These are phyloP conservation scores for Suillus hirtellus DNA, from an alignment of 768 basidiomycete species.

Conservation along the genomic window DNA sequence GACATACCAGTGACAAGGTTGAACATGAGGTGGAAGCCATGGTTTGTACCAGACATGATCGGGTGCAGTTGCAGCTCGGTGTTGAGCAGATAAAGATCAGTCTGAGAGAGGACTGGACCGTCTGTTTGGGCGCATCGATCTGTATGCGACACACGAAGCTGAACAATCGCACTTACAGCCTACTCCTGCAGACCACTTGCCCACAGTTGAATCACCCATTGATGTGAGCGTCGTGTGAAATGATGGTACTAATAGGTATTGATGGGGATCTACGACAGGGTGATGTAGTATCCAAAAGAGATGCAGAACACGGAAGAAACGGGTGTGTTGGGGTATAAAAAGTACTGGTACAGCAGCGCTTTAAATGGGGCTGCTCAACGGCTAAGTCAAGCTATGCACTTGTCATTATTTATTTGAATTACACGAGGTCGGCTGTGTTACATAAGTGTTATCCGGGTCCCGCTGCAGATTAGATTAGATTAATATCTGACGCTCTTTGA, in stretches of 20 bases:
- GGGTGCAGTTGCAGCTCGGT: conserved; percentile 73
- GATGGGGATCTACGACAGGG: neutral
- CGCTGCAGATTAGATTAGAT: conserved; percentile 23
- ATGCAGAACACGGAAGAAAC: neutral
- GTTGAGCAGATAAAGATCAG: conserved; percentile 77
- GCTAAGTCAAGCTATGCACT: neutral
- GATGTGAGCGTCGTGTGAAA: conserved; percentile 10
- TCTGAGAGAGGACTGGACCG: conserved; percentile 76
- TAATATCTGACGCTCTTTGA: conserved; percentile 12
- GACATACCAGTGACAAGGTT: conserved; percentile 63
- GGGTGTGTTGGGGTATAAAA: neutral
- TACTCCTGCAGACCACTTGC: conserved; percentile 37
- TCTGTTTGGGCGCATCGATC: conserved; percentile 35
- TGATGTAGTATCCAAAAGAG: neutral
- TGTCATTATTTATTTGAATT: conserved; percentile 7
- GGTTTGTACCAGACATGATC: conserved; percentile 54
- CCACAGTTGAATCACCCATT: conserved; percentile 32
- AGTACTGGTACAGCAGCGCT: neutral
- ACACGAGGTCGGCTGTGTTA: conserved; percentile 23
- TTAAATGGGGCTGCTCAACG: neutral
- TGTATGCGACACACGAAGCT: conserved; percentile 26
- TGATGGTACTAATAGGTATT: conserved; percentile 1
- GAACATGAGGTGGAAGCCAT: conserved; percentile 65
- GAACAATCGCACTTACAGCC: conserved; percentile 31
- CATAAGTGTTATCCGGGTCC: neutral